Evolutionary conservation across 768 basidiomycete genomes (phyloP), one percentile per base, ranked within the genome.

Genomic region (Mycena albidolilacea): DNA sequence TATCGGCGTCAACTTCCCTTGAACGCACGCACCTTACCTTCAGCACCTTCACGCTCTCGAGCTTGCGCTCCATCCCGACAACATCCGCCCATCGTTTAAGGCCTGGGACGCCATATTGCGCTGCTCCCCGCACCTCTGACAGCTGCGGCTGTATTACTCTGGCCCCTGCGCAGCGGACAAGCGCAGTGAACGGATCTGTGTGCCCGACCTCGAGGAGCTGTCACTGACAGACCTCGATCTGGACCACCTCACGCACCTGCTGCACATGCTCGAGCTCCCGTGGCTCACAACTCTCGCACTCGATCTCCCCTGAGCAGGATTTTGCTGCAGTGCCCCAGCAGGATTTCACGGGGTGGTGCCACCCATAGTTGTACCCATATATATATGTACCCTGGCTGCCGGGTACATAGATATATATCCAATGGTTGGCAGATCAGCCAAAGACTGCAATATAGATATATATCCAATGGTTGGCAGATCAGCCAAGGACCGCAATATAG

Each of bases 1-100:
- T 59, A 90, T 91, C 72, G 91, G 91, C 63, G 90, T 92, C 72
- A 91, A 91, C 79, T 85, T 92, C 39, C 88, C 88, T 4, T 92
- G 90, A 90, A 83, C 81, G 6, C 79, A 82, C 30, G 84, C 85
- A 37, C 85, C 87, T 8, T 90, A 87, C 80, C 85, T 91, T 67
- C 79, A 80, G 35, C 83, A 84, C 52, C 83, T 92, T 52, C 82
- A 85, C 38, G 80, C 85, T 63, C 83, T 92, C 52, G 88, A 92
- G 79, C 84, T 91, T 57, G 90, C 90, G 11, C 85, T 92, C 14
- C 91, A 92, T 77, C 83, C 87, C 1, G 87, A 90, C 73, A 88
- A 83, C 68, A 89, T 90, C 46, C 88, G 91, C 30, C 89, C 89
- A 6, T 83, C 88, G 3, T 91, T 88, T 79, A 78, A 81, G 67